Conservation (phyloP, 1,139 yeast genomes). For the Kodamaea derodonti region DNA sequence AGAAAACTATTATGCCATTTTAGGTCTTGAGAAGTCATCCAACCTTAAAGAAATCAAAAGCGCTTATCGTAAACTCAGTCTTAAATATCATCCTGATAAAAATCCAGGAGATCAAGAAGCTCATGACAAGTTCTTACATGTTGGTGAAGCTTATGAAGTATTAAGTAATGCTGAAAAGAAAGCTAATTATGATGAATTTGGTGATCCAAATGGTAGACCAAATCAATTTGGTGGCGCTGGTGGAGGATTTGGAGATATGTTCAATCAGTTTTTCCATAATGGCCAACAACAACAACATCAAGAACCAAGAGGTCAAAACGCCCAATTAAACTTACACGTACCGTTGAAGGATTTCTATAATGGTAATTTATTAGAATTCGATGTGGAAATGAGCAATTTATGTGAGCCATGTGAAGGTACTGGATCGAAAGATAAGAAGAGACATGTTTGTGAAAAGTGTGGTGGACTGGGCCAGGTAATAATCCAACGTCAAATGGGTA, state of each 20-base stretch:
- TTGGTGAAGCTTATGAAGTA: slow-evolving; percentile 93
- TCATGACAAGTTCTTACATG: slow-evolving; percentile 79
- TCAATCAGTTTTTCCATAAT: slow-evolving; percentile 67
- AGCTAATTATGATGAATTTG: slow-evolving; percentile 69
- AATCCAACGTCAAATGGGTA: slow-evolving; percentile 76
- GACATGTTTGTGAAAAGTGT: slow-evolving; percentile 63
- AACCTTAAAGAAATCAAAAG: slow-evolving; percentile 78
- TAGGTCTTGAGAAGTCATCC: slow-evolving; percentile 71
- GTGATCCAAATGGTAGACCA: slow-evolving; percentile 70
- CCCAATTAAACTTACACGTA: slow-evolving; percentile 54
- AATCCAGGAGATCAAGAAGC: slow-evolving; percentile 73
- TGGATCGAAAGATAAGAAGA: slow-evolving; percentile 77
- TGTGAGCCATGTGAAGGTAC: slow-evolving; percentile 79
- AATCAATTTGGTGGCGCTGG: slow-evolving; percentile 25
- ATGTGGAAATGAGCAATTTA: slow-evolving; percentile 65
- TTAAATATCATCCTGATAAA: slow-evolving; percentile 94
- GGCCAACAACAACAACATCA: slow-evolving; percentile 39
- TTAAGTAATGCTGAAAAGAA: slow-evolving; percentile 73
- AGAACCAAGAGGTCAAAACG: slow-evolving; percentile 56
- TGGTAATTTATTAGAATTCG: slow-evolving; percentile 62
- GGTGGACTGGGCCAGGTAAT: slow-evolving; percentile 68
- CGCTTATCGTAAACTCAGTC: slow-evolving; percentile 80
- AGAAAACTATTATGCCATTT: slow-evolving; percentile 37
- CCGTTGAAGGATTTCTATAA: slow-evolving; percentile 63
- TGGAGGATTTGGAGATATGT: slow-evolving; percentile 55